Evolutionary conservation across 805 yeast genomes (phyloP), one percentile per base, ranked within the genome.

Genomic region (Komagataella mondaviorum): DNA sequence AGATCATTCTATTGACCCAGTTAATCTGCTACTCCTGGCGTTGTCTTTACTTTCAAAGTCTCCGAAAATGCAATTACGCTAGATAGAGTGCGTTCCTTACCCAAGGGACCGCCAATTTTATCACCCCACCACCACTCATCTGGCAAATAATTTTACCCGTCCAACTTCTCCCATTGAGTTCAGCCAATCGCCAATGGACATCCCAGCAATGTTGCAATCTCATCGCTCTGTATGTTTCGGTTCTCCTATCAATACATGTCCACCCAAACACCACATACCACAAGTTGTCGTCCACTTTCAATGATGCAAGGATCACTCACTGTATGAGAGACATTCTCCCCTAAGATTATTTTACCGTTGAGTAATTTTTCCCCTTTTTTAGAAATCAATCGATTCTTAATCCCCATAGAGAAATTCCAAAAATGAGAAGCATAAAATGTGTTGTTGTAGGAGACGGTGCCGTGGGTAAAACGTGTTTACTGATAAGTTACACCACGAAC

Each of bases 401-500:
- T 5, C n/a, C 39, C 39, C 14, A 30, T 10, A 30, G 8, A 30
- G 14, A 7, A 10, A n/a, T 36, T 24, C n/a, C 20, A 44, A n/a
- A 20, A 16, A 85, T 87, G 95, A 83, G 88, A 73, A 81, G 88
- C 55, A 84, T 89, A 60, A 89, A 89, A 66, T 88, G 96, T 60
- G 96, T 89, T 45, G 95, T 89, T 51, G 90, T 89, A 45, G 96
- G 96, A 57, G 96, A 89, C 63, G 96, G 83, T 68, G 96, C 96
- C 51, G 96, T 89, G 47, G 97, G 97, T 68, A 89, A 88, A 64
- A 89, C 96, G 3, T 88, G 95, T 63, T 72, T 88, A 53, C 76
- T 89, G 55, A 88, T 89, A 56, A 81, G 91, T 22, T 89, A 89
- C 69, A 89, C 96, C 24, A 87, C 96, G 51, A 89, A 88, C 64